These are phyloP conservation scores for Panicum hallii DNA, from an alignment of 202 grass and related monocot genomes.

Conservation along the genomic window DNA sequence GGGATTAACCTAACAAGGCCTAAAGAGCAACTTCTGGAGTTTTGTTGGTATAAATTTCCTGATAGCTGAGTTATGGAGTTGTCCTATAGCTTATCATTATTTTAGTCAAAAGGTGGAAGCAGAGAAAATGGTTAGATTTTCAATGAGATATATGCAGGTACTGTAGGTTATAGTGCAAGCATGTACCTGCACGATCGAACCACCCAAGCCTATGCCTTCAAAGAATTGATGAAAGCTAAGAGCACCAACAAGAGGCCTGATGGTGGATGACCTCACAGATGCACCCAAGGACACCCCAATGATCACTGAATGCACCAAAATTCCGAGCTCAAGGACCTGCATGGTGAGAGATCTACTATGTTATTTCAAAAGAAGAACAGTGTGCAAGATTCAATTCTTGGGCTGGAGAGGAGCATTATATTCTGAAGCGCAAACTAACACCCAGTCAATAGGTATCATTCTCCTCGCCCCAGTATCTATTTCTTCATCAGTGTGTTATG, in stretches of 20 bases:
- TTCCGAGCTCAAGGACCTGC: slow-evolving; percentile 92
- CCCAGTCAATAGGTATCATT: slow-evolving; percentile 41
- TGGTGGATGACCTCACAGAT: slow-evolving; percentile 73
- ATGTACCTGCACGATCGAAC: slow-evolving; percentile 87
- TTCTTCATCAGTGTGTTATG: not conserved
- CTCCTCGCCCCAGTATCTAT: not conserved
- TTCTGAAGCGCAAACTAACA: not conserved
- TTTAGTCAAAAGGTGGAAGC: not conserved
- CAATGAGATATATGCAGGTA: slow-evolving; percentile 17
- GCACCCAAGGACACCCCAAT: slow-evolving; percentile 93
- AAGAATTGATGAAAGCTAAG: slow-evolving; percentile 99
- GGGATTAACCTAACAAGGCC: too few species aligned
- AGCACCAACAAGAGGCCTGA: slow-evolving; percentile 87
- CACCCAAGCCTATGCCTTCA: slow-evolving; percentile 95
- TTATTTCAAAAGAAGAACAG: slow-evolving; percentile 33
- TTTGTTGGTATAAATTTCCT: slow-evolving; percentile 15
- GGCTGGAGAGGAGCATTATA: slow-evolving; percentile 22
- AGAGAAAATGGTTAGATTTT: slow-evolving; percentile 32
- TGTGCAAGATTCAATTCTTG: not conserved
- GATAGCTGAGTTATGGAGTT: slow-evolving; percentile 11
- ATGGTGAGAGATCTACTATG: slow-evolving; percentile 23
- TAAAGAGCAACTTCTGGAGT: slow-evolving; percentile 4
- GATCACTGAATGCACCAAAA: slow-evolving; percentile 93
- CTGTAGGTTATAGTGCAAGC: not conserved
- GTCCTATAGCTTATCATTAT: not conserved